These are phyloP conservation scores for Podosphaera aphanis DNA, from an alignment of 2,329 filamentous ascomycete genomes.

Conservation along the genomic window DNA sequence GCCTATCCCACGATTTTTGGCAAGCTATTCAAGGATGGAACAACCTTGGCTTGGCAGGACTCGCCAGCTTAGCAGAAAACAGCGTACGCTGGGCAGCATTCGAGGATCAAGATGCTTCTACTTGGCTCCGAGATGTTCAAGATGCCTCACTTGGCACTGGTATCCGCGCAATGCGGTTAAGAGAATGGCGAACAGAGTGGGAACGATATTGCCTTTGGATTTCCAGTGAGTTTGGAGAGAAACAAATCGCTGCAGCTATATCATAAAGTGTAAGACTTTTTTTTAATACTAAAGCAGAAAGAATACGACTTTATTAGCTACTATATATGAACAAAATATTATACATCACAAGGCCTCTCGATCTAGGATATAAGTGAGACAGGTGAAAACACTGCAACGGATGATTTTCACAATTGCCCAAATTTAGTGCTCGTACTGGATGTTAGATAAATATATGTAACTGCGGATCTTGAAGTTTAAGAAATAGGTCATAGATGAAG, in stretches of 20 bases:
- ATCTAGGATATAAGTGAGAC: too few species aligned
- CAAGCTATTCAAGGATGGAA: conserved; percentile 79
- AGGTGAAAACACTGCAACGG: too few species aligned
- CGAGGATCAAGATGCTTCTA: conserved; percentile 48
- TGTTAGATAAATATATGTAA: too few species aligned
- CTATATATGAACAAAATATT: too few species aligned
- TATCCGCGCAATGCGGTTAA: conserved; percentile 46
- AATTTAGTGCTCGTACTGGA: too few species aligned
- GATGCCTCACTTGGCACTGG: conserved; percentile 50
- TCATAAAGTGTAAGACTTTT: too few species aligned
- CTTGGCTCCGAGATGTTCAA: conserved; percentile 51
- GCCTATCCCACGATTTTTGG: conserved; percentile 86
- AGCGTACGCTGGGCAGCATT: conserved; percentile 77
- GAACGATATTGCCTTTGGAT: conserved; percentile 85
- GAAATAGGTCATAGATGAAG: too few species aligned
- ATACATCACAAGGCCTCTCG: too few species aligned
- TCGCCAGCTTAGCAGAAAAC: conserved; percentile 77
- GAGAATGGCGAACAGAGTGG: conserved; percentile 61
- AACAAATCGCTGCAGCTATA: conserved; percentile 1
- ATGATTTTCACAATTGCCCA: too few species aligned
- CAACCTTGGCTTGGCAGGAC: conserved; percentile 66
- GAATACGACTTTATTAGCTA: too few species aligned
- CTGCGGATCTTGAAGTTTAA: too few species aligned
- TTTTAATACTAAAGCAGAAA: too few species aligned
- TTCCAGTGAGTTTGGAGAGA: conserved; percentile 46